A percentile compares a stretch with the other conserved stretches of the same genome.
These are phyloP conservation scores for Heritiera littoralis DNA, from an alignment of 345 rosid species.

Conservation along the genomic window DNA sequence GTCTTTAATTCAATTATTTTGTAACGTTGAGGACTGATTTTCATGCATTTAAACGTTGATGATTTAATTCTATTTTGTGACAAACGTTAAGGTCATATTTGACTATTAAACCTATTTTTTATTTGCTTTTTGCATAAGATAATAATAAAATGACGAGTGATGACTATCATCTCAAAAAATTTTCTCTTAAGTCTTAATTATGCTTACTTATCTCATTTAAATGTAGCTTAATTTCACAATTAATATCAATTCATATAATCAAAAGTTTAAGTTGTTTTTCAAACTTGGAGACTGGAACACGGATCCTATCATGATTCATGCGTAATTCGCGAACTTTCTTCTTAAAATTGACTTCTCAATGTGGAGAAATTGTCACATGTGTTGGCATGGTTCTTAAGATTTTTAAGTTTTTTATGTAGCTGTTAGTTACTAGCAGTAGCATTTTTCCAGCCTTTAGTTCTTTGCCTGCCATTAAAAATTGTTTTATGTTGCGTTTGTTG, in stretches of 20 bases:
- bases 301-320: not conserved
- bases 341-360: not conserved
- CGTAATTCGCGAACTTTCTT: not conserved
- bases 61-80: too few species aligned
- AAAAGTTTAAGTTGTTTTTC: too few species aligned
- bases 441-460: not conserved
- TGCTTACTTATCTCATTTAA: not conserved
- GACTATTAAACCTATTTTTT: too few species aligned
- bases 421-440: not conserved
- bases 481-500: constrained; percentile 11
- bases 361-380: not conserved
- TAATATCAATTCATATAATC: too few species aligned
- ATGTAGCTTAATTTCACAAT: too few species aligned
- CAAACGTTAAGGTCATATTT: too few species aligned
- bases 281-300: too few species aligned
- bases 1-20: too few species aligned
- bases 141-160: not conserved
- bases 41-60: too few species aligned
- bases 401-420: too few species aligned
- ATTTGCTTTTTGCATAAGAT: not conserved
- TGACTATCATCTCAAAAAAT: not conserved
- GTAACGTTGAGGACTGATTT: too few species aligned
- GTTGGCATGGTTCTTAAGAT: not conserved
- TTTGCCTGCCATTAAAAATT: constrained; percentile 1
- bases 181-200: not conserved